Evolutionary conservation across 2,329 filamentous ascomycete genomes (phyloP), one percentile per base, ranked within the genome.

Genomic region (Fusarium floridanum): DNA sequence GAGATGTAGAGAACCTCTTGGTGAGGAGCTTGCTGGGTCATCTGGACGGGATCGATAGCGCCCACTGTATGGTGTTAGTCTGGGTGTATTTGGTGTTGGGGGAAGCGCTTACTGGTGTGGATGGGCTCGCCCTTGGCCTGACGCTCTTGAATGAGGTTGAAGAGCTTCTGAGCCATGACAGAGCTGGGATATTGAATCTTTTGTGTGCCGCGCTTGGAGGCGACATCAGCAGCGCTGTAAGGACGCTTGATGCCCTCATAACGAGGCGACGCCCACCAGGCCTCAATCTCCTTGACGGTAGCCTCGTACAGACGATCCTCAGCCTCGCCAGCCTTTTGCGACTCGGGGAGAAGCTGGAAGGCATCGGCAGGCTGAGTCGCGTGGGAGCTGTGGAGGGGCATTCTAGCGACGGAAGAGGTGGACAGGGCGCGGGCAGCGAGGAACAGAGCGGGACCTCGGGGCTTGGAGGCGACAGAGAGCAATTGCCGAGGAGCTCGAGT

Each of bases 21-120:
- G 85, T 98, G 94, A 7, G 94, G 91, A 17, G 97, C 97, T 86
- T 98, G 97, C 83, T 99, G 97, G 59, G 97, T 98, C 97, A 99
- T 98, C 85, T 99, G 97, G 12, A 98, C 92, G n/a, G 97, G 97
- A 81, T 99, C 97, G 84, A 99, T 97, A 70, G 95, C 97, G 77
- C 97, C 97, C 93, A 99, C 94, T 96, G 72, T 0, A 63, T 7
- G 7, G 20, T 65, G 73, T 79, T 65, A 78, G 72, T 37, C 20
- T 22, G 37, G 6, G 29, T 27, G 39, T 7, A 4, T 24, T 4
- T 29, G 22, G 1, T 4, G 34, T 2, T 59, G 14, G 22, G 5
- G 16, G 41, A 20, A 11, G 64, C 24, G 74, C 91, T 81, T 86
- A 96, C 94, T 95, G 17, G 97, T 98, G 83, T 98, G 96, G 70